phyloP scores from a whole-genome alignment of 2,329 filamentous ascomycete species.

The Calonectria henricotiae region DNA sequence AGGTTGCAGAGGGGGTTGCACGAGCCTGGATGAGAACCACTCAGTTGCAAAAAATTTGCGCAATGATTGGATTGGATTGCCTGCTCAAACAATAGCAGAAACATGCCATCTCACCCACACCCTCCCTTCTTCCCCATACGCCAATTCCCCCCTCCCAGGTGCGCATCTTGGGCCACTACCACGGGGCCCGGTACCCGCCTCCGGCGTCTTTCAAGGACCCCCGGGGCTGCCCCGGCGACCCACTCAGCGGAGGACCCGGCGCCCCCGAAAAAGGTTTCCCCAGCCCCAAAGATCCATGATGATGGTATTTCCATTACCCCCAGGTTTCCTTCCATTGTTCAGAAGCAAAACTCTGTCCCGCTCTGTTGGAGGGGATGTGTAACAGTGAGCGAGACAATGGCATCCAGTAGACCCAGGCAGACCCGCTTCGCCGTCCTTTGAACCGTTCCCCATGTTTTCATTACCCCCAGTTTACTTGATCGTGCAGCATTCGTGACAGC shows the following conservation, averaged over 20 bases:
- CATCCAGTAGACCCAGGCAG: slow-evolving; percentile 33
- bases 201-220: slow-evolving; percentile 38
- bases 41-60: slow-evolving; percentile 34
- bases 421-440: slow-evolving; percentile 41
- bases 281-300: slow-evolving; percentile 33
- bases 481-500: slow-evolving; percentile 54
- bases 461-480: slow-evolving; percentile 62
- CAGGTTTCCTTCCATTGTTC: slow-evolving; percentile 50
- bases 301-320: slow-evolving; percentile 58
- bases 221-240: slow-evolving; percentile 49
- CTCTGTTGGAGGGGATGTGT: slow-evolving; percentile 19
- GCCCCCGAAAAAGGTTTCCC: slow-evolving; percentile 43
- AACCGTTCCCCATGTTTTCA: slow-evolving; percentile 51
- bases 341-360: slow-evolving; percentile 28
- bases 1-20: slow-evolving; percentile 45
- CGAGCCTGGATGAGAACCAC: slow-evolving; percentile 30
- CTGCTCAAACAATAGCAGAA: slow-evolving; percentile 1
- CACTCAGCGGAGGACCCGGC: slow-evolving; percentile 50
- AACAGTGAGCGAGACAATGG: slow-evolving; percentile 33
- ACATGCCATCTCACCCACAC: slow-evolving; percentile 36
- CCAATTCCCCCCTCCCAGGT: slow-evolving; percentile 30
- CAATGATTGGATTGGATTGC: slow-evolving; percentile 27
- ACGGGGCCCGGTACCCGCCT: slow-evolving; percentile 37
- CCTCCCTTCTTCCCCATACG: slow-evolving; percentile 41
- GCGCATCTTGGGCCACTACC: slow-evolving; percentile 16